Evolutionary conservation across 139 green algal genomes (phyloP).

Genomic region (Gonium pectorale): DNA sequence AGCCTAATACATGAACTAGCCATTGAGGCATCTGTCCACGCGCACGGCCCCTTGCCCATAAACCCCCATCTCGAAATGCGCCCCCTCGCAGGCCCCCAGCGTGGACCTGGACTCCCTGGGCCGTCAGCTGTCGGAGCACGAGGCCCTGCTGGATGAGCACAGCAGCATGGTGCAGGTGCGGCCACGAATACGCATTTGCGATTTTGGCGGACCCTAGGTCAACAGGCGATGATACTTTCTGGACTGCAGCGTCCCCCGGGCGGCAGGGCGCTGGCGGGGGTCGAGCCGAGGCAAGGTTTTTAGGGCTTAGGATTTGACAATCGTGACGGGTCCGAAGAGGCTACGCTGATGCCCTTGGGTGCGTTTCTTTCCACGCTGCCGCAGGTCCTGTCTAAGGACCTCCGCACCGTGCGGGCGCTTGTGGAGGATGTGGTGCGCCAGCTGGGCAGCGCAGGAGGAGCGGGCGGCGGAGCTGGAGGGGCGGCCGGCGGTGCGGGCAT

Average conservation of each 20-base stretch:
- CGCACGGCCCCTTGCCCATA: neutral
- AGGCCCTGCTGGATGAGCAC: slow-evolving; percentile 74
- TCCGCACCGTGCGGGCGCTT: slow-evolving; percentile 69
- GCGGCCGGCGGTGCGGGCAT: neutral
- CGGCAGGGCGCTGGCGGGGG: no score
- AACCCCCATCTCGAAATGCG: neutral
- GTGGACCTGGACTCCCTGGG: slow-evolving; percentile 84
- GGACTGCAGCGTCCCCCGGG: no score
- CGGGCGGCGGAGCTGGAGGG: neutral
- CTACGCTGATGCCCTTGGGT: no score
- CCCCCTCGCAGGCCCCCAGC: slow-evolving; percentile 61
- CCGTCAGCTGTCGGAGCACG: slow-evolving; percentile 61
- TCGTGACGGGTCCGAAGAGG: no score
- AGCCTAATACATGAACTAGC: no score
- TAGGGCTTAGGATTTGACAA: no score
- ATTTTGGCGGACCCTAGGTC: no score
- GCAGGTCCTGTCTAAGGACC: slow-evolving; percentile 75
- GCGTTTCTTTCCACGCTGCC: no score
- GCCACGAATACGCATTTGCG: no score
- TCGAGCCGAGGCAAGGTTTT: no score
- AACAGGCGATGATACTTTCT: no score
- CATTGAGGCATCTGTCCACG: no score
- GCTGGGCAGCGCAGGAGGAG: slow-evolving; percentile 47
- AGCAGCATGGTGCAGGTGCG: slow-evolving; percentile 67
- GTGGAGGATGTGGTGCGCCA: slow-evolving; percentile 75